Conservation (phyloP, 2,329 filamentous ascomycete genomes). For the Venturia carpophila region DNA sequence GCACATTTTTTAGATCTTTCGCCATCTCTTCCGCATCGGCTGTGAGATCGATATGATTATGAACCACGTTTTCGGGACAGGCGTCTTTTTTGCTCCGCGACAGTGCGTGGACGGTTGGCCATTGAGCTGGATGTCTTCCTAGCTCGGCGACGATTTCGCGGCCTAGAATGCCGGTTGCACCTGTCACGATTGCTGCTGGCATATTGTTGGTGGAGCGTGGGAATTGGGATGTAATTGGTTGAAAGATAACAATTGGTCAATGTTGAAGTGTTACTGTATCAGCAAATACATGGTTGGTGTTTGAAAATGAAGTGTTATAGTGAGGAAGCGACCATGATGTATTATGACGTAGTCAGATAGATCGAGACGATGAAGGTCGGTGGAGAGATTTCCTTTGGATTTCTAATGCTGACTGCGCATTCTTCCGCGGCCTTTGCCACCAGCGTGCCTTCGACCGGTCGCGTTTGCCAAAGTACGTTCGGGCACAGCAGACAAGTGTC, state of each 20-base stretch:
- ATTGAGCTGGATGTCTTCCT: conserved; percentile 29
- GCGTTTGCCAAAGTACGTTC: no score
- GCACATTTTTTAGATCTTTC: conserved; percentile 29
- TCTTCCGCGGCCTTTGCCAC: not conserved
- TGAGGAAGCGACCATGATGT: no score
- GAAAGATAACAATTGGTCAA: no score
- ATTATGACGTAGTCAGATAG: no score
- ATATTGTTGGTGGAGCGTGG: conserved; percentile 19
- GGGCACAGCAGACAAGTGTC: not conserved
- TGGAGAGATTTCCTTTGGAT: not conserved
- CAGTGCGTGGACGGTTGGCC: conserved; percentile 34
- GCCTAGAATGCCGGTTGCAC: conserved; percentile 33
- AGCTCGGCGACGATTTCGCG: conserved; percentile 35
- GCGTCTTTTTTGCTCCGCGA: conserved; percentile 35
- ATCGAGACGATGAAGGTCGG: not conserved
- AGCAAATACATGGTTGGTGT: no score
- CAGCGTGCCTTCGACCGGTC: not conserved
- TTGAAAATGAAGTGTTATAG: no score
- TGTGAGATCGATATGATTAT: conserved; percentile 34
- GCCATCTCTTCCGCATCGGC: conserved; percentile 32
- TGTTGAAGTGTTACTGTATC: no score
- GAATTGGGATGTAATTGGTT: not conserved
- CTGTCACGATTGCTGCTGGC: conserved; percentile 29
- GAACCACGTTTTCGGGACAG: conserved; percentile 31
- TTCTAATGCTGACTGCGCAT: not conserved